Percentiles rank a stretch among this genome's conserved stretches.
Conservation (phyloP, 1,284 basidiomycete species). For the Coniophora puteana region DNA sequence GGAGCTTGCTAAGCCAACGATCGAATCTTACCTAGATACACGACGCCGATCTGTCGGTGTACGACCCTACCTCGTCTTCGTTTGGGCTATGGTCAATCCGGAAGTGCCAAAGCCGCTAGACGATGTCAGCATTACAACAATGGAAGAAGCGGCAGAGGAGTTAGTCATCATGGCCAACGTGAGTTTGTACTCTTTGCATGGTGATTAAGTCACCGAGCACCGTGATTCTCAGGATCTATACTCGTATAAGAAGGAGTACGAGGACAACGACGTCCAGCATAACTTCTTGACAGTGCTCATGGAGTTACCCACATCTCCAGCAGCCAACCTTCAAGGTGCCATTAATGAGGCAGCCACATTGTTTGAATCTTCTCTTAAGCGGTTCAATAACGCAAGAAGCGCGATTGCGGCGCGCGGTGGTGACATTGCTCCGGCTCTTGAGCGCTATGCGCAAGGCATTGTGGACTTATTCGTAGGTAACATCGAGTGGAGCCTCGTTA, state of each 20-base stretch:
- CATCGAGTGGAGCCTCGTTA: constrained; percentile 16
- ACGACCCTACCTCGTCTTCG: constrained; percentile 4
- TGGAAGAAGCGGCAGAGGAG: constrained; percentile 5
- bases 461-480: constrained; percentile 16
- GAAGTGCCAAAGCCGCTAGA: neutral
- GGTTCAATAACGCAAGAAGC: constrained; percentile 3
- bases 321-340: constrained; percentile 12
- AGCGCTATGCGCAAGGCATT: constrained; percentile 12
- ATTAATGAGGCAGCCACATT: constrained; percentile 13
- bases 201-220: neutral
- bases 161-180: constrained; percentile 8
- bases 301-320: constrained; percentile 11
- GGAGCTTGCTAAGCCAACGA: constrained; percentile 7
- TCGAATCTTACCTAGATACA: constrained; percentile 13
- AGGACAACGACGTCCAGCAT: constrained; percentile 15
- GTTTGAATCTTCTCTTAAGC: constrained; percentile 6
- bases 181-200: neutral
- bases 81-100: constrained; percentile 2
- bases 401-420: neutral
- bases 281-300: constrained; percentile 19
- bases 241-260: constrained; percentile 19
- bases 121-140: constrained; percentile 1
- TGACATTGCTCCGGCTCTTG: constrained; percentile 6
- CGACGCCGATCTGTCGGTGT: constrained; percentile 5
- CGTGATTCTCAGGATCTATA: constrained; percentile 13